Evolutionary conservation across 129 eudicot species (phyloP).

Genomic region (Helianthus tuberosus): DNA sequence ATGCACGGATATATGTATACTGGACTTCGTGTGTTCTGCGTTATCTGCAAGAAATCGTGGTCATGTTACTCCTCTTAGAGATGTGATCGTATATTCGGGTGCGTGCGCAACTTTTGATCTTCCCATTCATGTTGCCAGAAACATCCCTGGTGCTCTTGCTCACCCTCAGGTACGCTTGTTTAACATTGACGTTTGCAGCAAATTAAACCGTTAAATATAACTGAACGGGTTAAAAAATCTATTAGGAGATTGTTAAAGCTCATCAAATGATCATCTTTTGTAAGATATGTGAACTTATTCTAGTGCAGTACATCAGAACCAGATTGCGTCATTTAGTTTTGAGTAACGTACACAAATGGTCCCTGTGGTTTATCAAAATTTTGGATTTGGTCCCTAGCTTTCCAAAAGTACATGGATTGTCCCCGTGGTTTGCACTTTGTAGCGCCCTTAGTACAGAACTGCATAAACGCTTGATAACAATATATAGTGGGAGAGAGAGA

Average conservation of each 20-base stretch:
- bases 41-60: slow-evolving; percentile 88
- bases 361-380: too few relatives aligned
- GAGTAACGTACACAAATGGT: too few relatives aligned
- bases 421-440: too few relatives aligned
- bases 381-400: too few relatives aligned
- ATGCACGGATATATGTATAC: slow-evolving; percentile 90
- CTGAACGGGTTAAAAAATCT: neutral
- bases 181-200: neutral
- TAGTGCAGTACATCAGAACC: neutral
- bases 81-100: slow-evolving; percentile 75
- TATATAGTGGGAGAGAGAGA: neutral
- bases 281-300: neutral
- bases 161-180: slow-evolving; percentile 81
- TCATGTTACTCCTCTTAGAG: slow-evolving; percentile 59
- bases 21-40: slow-evolving; percentile 78
- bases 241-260: slow-evolving; percentile 7
- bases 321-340: neutral
- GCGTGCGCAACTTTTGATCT: slow-evolving; percentile 89
- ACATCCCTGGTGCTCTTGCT: slow-evolving; percentile 66
- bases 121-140: slow-evolving; percentile 59
- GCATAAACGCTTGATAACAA: neutral
- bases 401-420: too few relatives aligned
- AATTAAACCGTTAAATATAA: neutral
- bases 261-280: neutral
- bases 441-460: neutral